Percentiles rank a stretch among this genome's conserved stretches.
These are phyloP conservation scores for Colletotrichum sp. DNA, from an alignment of 2,329 filamentous ascomycete species.

Conservation along the genomic window DNA sequence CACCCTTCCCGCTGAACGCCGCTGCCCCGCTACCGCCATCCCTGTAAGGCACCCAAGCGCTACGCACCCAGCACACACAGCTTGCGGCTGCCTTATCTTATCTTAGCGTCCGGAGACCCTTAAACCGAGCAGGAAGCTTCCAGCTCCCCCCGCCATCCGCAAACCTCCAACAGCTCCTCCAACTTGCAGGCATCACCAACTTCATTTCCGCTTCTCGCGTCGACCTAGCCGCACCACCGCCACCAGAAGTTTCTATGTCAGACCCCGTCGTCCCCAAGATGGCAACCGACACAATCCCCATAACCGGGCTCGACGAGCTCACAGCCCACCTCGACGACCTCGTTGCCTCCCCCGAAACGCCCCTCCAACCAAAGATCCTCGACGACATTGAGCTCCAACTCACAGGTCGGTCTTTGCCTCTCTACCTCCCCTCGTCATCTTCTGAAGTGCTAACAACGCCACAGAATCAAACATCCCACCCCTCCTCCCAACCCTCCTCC, in stretches of 20 bases:
- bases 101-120: slow-evolving; percentile 15
- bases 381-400: slow-evolving; percentile 66
- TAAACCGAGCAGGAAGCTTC: neutral
- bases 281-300: slow-evolving; percentile 47
- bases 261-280: slow-evolving; percentile 39
- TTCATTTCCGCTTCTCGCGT: neutral
- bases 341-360: slow-evolving; percentile 44
- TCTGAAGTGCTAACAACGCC: neutral
- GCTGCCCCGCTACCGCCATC: neutral
- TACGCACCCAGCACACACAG: neutral
- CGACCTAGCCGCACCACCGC: neutral
- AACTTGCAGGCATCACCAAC: neutral
- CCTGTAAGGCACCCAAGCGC: neutral
- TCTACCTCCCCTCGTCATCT: too few relatives aligned
- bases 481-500: slow-evolving; percentile 58
- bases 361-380: slow-evolving; percentile 55
- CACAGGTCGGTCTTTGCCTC: too few relatives aligned
- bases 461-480: slow-evolving; percentile 57
- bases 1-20: neutral
- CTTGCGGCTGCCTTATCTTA: slow-evolving; percentile 10
- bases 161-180: neutral
- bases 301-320: slow-evolving; percentile 59
- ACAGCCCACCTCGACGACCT: slow-evolving; percentile 58
- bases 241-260: slow-evolving; percentile 26
- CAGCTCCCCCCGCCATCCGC: neutral